Percentiles rank a stretch among this genome's conserved stretches.
Conservation (phyloP, 2,329 filamentous ascomycete genomes). For the Pseudogymnoascus sp. region DNA sequence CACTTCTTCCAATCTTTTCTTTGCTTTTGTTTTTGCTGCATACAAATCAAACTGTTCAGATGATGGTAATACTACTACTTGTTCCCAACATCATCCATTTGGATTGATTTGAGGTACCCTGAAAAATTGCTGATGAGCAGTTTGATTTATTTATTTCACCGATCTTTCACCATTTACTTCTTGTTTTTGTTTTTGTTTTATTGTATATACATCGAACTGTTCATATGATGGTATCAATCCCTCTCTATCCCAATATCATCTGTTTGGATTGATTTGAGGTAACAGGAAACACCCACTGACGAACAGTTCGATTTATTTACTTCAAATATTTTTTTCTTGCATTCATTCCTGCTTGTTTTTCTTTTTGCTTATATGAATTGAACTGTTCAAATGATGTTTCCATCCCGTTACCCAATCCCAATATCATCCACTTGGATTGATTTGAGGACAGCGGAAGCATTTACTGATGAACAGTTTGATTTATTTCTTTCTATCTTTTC, state of each 20-base stretch:
- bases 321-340: neutral
- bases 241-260: neutral
- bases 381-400: neutral
- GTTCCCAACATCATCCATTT: no score
- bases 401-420: neutral
- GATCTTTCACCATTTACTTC: neutral
- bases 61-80: no score
- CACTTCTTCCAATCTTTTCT: no score
- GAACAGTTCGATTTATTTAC: neutral
- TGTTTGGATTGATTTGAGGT: neutral
- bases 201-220: neutral
- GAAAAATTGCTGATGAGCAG: no score
- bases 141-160: neutral
- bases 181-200: neutral
- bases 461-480: neutral
- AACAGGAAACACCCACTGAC: neutral
- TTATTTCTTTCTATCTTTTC: neutral
- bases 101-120: no score
- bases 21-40: no score
- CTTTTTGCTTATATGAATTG: neutral
- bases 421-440: neutral
- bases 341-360: neutral
- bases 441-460: neutral
- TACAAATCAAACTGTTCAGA: no score
- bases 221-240: neutral